phyloP scores from a whole-genome alignment of 2,329 filamentous ascomycete genomes.

The Apiospora saccharicola region DNA sequence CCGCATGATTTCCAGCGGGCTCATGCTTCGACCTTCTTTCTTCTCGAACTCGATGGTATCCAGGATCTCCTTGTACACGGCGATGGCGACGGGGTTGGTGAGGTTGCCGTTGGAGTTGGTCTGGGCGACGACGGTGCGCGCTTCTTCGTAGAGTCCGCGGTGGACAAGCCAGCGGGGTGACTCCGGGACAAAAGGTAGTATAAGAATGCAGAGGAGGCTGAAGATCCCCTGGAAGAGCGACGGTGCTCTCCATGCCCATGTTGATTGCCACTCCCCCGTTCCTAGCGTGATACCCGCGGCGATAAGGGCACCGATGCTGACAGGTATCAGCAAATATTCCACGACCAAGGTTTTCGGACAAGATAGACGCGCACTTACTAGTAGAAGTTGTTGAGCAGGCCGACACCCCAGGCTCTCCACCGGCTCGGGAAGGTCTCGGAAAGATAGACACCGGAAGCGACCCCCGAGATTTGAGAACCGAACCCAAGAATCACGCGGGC shows the following conservation, averaged over 20 bases:
- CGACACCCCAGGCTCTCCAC: conserved; percentile 47
- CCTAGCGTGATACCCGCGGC: conserved; percentile 54
- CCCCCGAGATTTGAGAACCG: conserved; percentile 47
- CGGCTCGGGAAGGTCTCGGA: conserved; percentile 55
- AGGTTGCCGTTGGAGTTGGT: conserved; percentile 51
- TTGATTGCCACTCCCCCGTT: conserved; percentile 50
- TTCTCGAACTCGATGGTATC: conserved; percentile 52
- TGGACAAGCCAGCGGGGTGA: conserved; percentile 53
- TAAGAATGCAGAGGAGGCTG: conserved; percentile 47
- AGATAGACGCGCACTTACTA: conserved; percentile 32
- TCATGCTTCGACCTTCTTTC: conserved; percentile 46
- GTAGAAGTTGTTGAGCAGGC: conserved; percentile 40
- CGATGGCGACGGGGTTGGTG: conserved; percentile 45
- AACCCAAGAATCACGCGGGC: conserved; percentile 56
- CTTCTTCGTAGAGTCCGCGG: conserved; percentile 48
- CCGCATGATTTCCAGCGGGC: conserved; percentile 47
- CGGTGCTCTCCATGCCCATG: conserved; percentile 55
- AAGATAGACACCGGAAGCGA: conserved; percentile 55
- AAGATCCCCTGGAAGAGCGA: conserved; percentile 51
- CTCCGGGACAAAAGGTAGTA: conserved; percentile 54
- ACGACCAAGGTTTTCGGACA: not conserved
- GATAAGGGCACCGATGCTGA: conserved; percentile 47
- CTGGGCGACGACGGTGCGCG: conserved; percentile 48
- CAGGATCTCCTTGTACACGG: conserved; percentile 52
- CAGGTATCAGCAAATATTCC: not conserved